A percentile compares a stretch with the other conserved stretches of the same genome.
These are phyloP conservation scores for Urochloa ruziziensis DNA, from an alignment of 176 grass and related monocot species.

Conservation along the genomic window DNA sequence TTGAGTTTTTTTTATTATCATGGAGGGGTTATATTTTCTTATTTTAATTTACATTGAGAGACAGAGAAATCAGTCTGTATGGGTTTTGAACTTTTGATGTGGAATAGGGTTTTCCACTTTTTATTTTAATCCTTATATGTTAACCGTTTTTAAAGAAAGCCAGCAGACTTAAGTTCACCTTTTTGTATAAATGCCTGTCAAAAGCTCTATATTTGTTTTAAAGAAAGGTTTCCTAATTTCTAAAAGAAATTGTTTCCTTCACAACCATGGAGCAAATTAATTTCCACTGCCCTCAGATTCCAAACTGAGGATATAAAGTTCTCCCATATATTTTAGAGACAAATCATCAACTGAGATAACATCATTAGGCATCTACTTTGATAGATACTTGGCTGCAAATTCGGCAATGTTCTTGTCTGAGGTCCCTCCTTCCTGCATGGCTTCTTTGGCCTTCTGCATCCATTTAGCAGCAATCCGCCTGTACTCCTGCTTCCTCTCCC, in stretches of 20 bases:
- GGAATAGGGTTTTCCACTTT: too few species aligned
- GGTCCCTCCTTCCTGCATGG: not conserved
- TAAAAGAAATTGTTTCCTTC: not conserved
- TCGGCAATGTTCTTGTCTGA: not conserved
- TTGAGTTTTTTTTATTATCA: not conserved
- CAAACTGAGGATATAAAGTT: not conserved
- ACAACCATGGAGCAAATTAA: not conserved
- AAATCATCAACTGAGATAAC: not conserved
- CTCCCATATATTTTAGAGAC: not conserved
- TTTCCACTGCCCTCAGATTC: not conserved
- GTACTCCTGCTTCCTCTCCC: not conserved
- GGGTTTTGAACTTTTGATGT: not conserved
- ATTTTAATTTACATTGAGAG: not conserved
- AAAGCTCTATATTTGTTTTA: too few species aligned
- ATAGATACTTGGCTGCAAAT: not conserved
- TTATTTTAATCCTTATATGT: not conserved
- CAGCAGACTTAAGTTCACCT: too few species aligned
- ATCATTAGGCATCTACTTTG: not conserved
- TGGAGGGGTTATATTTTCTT: not conserved
- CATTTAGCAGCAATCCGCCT: not conserved
- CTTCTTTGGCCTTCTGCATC: not conserved
- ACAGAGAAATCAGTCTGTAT: not conserved
- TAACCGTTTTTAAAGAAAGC: too few species aligned
- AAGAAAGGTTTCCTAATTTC: too few species aligned
- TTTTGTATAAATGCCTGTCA: too few species aligned